phyloP scores from a whole-genome alignment of 208 protist genomes.

The Trypanosoma cruzi region DNA sequence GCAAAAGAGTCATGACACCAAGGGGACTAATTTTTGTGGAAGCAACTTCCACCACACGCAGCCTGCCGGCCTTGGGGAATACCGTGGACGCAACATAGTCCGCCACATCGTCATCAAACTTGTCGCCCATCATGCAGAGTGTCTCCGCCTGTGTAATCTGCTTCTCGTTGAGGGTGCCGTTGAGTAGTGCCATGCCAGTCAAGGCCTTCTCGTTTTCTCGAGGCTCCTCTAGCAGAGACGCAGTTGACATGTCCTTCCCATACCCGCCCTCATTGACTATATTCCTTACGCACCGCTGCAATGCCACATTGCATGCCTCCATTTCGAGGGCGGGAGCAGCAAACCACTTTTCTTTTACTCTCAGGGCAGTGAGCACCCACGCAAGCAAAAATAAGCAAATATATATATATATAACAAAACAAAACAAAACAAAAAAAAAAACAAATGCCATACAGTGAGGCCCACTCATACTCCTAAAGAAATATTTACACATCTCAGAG shows the following conservation, averaged over 20 bases:
- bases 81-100: slow-evolving; percentile 17
- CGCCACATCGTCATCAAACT: slow-evolving; percentile 19
- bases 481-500: no score
- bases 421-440: slow-evolving; percentile 16
- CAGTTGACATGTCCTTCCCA: neutral
- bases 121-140: slow-evolving; percentile 12
- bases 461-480: neutral
- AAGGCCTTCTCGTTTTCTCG: neutral
- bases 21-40: slow-evolving; percentile 11
- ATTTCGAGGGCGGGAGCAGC: neutral
- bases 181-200: slow-evolving; percentile 2
- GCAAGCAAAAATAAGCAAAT: slow-evolving; percentile 2
- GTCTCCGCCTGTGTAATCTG: slow-evolving; percentile 10
- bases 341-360: neutral
- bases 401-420: neutral
- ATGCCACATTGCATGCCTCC: neutral
- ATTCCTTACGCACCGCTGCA: neutral
- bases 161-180: neutral
- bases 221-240: neutral
- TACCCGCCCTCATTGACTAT: neutral
- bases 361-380: neutral
- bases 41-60: slow-evolving; percentile 12
- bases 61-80: neutral
- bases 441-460: neutral
- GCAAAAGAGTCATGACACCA: slow-evolving; percentile 4